phyloP scores from a whole-genome alignment of 305 asterid species.

The Fraxinus baroniana region DNA sequence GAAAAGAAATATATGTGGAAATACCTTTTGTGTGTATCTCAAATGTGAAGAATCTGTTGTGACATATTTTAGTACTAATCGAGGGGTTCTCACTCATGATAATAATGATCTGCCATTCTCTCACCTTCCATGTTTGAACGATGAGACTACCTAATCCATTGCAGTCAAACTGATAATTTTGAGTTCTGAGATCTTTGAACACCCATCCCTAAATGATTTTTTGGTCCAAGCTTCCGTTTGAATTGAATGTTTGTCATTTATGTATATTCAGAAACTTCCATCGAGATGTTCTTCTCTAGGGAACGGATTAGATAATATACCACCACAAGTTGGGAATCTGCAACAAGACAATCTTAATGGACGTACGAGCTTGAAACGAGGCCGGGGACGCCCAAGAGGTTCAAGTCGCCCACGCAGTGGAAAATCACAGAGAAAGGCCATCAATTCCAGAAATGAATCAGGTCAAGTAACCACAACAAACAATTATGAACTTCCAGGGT shows the following conservation, averaged over 20 bases:
- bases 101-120: neutral
- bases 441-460: slow-evolving; percentile 33
- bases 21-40: neutral
- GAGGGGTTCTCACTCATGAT: neutral
- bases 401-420: slow-evolving; percentile 41
- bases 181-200: neutral
- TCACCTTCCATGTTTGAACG: neutral
- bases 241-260: neutral
- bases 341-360: slow-evolving; percentile 38
- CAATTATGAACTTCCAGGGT: slow-evolving; percentile 36
- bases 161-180: neutral
- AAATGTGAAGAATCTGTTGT: neutral
- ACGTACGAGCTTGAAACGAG: slow-evolving; percentile 39
- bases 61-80: neutral
- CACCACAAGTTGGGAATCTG: slow-evolving; percentile 31
- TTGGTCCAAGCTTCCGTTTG: neutral
- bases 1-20: neutral
- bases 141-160: neutral
- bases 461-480: slow-evolving; percentile 26
- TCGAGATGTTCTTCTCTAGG: slow-evolving; percentile 33
- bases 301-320: slow-evolving; percentile 28
- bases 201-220: neutral
- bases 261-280: slow-evolving; percentile 45
- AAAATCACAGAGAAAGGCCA: slow-evolving; percentile 39
- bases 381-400: slow-evolving; percentile 63